Base-by-base conservation (phyloP, 2,329 filamentous ascomycete species). In the Apiospora malaysiana region DNA sequence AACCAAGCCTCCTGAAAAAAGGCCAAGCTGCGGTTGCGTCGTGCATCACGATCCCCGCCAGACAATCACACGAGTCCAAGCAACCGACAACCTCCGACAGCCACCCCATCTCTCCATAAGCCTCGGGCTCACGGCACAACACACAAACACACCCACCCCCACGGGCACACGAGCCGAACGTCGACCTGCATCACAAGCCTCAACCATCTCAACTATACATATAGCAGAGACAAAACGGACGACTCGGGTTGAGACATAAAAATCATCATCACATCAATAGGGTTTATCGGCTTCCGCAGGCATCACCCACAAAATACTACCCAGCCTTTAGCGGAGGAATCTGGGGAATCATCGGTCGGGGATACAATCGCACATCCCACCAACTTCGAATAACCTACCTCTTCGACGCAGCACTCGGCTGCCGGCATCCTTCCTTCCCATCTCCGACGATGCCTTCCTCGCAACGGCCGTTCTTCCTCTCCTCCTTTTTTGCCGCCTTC, bases 401-500 rank as follows among this genome's bases (percentile, higher is more conserved):
- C 0, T 2, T 40, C 56, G 32, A 63, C 56, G 56, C 56, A 63
- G 56, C 56, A 63, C 56, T 18, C 21, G 56, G 56, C 56, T 40
- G 56, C 32, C 40, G 32, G 8, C 45, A 66, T 43, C 65, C 65
- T 65, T 43, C 65, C 65, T 65, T 25, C n/a, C 25, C 49, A 72
- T 65, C 68, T 66, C 51, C 21, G 68, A 73, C 69, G 56, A 76
- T 80, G 78, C 75, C 78, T 49, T 79, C 78, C 18, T 79, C 78
- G 45, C 79, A 80, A 70, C 77, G 79, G 37, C 77, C 79, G 12
- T 80, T 80, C 74, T 80, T 79, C 73, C 76, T 80, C 40, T 79
- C 77, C 32, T 80, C 79, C 70, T 76, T 80, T 71, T 70, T 80
- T n/a, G 78, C 79, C 74, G 79, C 78, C 70, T 79, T 80, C 70